Evolutionary conservation across 192 early-diverging fungal genomes (phyloP).

Genomic region (Lunasporangiospora selenospora): DNA sequence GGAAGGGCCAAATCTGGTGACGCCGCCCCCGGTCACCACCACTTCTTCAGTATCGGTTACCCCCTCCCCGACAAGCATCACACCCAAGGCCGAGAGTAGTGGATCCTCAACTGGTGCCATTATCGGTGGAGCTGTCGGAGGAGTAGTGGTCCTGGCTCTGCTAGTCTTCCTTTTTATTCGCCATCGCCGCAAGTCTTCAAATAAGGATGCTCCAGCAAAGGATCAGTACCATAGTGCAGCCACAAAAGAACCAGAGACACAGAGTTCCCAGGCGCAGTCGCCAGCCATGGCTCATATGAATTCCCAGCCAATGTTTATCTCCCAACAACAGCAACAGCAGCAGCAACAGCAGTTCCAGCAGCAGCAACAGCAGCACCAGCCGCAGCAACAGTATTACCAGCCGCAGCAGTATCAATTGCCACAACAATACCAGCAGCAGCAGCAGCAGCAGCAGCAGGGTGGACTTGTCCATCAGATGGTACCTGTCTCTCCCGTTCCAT

Average conservation of each 20-base stretch:
- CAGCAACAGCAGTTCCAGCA: not conserved
- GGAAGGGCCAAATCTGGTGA: conserved; percentile 29
- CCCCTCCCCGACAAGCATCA: not conserved
- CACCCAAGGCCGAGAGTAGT: not conserved
- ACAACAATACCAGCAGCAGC: conserved; percentile 1
- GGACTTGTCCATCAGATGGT: no score
- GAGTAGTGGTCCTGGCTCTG: conserved; percentile 24
- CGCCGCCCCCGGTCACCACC: no score
- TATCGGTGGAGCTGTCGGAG: conserved; percentile 31
- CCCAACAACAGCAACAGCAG: not conserved
- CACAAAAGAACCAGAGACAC: conserved; percentile 8
- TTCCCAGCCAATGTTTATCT: no score
- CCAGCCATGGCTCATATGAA: conserved; percentile 3
- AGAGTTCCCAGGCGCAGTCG: conserved; percentile 2
- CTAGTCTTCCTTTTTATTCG: conserved; percentile 26
- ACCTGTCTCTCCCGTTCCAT: no score
- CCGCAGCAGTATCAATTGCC: no score
- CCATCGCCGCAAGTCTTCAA: conserved; percentile 17
- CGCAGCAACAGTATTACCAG: no score
- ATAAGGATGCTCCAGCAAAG: not conserved
- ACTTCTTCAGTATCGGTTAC: no score
- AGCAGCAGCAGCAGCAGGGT: conserved; percentile 16
- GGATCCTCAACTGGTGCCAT: conserved; percentile 28
- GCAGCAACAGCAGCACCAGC: not conserved
- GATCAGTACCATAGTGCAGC: not conserved